Base-by-base conservation (phyloP, 164 flowering plant genomes). In the Paratinospora sagittata region DNA sequence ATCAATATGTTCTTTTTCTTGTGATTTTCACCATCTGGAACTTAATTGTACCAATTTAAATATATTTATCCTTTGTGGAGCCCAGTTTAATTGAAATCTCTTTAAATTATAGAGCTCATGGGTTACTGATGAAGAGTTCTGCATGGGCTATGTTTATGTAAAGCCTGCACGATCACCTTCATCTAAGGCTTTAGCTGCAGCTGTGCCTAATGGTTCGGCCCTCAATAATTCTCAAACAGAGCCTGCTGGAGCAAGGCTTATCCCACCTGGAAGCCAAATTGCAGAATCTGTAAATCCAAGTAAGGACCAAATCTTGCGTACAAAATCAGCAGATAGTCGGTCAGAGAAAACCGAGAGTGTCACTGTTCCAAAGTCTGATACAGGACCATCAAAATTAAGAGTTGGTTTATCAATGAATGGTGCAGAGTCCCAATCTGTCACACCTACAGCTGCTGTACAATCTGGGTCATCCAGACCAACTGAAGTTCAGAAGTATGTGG, bases 111-210 rank as follows among this genome's bases (percentile, higher is more conserved):
- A 96, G 99, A 85, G 92, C 65, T 87, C 91, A 43, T 96, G 99
- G 99, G 92, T 93, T 73, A 85, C 96, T 11, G 99, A 96, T 74
- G 99, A 96, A 72, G 99, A 96, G 78, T 96, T 96, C 84, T 82
- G 97, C 72, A 96, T 89, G 97, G 99, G 99, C 16, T 81, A 81
- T 79, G 81, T 90, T 80, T 97, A 93, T 39, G 47, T 90, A 65
- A 96, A 93, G 85, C 88, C 97, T 64, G 84, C 87, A 52, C 79
- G 86, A 67, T 68, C 88, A 26, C 76, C 81, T 78, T 85, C 90
- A 66, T 67, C 89, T 12, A 93, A 88, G 77, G 72, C 92, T 76
- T 73, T 78, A 45, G 71, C 82, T 64, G 75, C 67, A 61, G 36
- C 85, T 68, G 70, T 23, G n/a, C 83, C 81, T 70, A 88, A 82